Evolutionary conservation across 768 basidiomycete species (phyloP).

Genomic region (Lepiota venenata): DNA sequence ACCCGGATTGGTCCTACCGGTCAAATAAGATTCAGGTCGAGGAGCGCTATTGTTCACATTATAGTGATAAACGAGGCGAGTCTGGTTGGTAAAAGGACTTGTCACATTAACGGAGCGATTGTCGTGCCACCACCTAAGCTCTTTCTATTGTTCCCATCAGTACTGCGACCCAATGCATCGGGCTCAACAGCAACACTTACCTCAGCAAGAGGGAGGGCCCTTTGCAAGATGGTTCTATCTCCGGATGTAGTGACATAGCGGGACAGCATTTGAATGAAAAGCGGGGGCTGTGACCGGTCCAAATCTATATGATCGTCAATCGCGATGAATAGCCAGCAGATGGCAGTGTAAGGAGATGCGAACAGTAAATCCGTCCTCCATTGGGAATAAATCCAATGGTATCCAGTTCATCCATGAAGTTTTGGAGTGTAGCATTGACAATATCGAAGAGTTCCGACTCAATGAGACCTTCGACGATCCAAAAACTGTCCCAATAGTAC

Average conservation of each 20-base stretch:
- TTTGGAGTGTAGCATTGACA: slow-evolving; percentile 76
- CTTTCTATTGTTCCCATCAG: slow-evolving; percentile 42
- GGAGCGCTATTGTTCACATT: slow-evolving; percentile 82
- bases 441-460: slow-evolving; percentile 71
- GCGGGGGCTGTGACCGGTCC: slow-evolving; percentile 88
- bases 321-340: neutral
- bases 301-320: slow-evolving; percentile 46
- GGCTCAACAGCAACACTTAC: slow-evolving; percentile 26
- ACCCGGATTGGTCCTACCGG: slow-evolving; percentile 36
- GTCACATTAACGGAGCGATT: slow-evolving; percentile 69
- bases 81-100: slow-evolving; percentile 68
- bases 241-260: slow-evolving; percentile 73
- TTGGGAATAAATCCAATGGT: slow-evolving; percentile 90
- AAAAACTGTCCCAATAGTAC: slow-evolving; percentile 74
- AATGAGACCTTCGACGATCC: slow-evolving; percentile 87
- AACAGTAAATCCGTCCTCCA: slow-evolving; percentile 89
- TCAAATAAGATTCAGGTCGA: slow-evolving; percentile 79
- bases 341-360: slow-evolving; percentile 15
- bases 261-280: slow-evolving; percentile 91
- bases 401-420: slow-evolving; percentile 94
- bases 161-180: neutral
- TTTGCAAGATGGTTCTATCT: slow-evolving; percentile 69
- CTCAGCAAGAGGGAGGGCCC: slow-evolving; percentile 85
- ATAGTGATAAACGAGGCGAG: slow-evolving; percentile 67
- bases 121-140: slow-evolving; percentile 78